Evolutionary conservation across 129 eudicot genomes (phyloP).

Genomic region (Dittrichia graveolens): DNA sequence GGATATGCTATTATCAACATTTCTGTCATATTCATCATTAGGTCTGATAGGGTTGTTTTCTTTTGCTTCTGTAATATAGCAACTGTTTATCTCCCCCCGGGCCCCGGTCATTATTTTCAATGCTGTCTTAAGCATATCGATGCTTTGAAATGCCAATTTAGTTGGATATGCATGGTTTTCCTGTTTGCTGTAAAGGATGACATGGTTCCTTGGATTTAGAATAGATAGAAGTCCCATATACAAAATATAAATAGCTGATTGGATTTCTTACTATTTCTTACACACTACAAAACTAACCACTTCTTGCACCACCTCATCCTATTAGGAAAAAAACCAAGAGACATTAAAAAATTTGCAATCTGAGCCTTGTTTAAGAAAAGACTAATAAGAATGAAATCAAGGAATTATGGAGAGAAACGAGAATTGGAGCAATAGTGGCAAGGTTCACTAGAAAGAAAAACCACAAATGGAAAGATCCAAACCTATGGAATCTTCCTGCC

Average conservation of each 20-base stretch:
- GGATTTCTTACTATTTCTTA: neutral
- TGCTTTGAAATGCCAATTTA: slow-evolving; percentile 5
- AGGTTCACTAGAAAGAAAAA: too few relatives aligned
- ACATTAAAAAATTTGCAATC: neutral
- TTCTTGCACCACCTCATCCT: neutral
- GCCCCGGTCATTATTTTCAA: neutral
- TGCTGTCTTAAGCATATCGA: neutral
- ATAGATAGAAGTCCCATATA: neutral
- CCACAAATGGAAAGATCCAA: too few relatives aligned
- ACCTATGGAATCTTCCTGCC: too few relatives aligned
- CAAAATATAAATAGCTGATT: neutral
- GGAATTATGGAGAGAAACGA: too few relatives aligned
- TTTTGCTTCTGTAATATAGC: slow-evolving; percentile 9
- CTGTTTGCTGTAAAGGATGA: neutral
- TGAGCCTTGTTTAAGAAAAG: neutral
- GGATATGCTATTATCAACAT: slow-evolving; percentile 5
- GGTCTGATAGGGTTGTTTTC: slow-evolving; percentile 3
- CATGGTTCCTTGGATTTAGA: neutral
- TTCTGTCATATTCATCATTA: slow-evolving; percentile 7
- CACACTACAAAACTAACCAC: neutral
- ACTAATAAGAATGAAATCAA: neutral
- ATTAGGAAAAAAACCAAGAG: neutral
- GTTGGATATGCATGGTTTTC: slow-evolving; percentile 7
- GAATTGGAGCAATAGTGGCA: too few relatives aligned
- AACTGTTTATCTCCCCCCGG: neutral